Percentiles rank a stretch among this genome's conserved stretches.
phyloP scores from a whole-genome alignment of 164 flowering plant species.

The Piper betle region DNA sequence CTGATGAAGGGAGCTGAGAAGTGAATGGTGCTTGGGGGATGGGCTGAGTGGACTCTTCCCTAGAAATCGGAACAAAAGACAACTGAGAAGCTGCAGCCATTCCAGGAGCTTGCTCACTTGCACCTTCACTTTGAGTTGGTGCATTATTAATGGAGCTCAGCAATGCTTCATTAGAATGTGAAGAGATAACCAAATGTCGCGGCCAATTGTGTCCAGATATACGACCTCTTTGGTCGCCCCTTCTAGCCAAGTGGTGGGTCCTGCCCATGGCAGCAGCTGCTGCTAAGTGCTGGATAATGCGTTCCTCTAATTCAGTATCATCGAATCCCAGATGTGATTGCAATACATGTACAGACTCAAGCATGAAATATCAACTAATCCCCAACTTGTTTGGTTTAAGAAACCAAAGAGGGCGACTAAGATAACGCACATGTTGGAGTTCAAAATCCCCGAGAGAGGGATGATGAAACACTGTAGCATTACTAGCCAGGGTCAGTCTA shows the following conservation, averaged over 20 bases:
- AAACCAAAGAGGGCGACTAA: neutral
- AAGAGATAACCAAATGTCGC: constrained; percentile 53
- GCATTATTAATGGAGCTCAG: constrained; percentile 22
- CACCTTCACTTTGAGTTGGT: constrained; percentile 27
- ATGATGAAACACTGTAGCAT: constrained; percentile 59
- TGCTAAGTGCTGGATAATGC: constrained; percentile 83
- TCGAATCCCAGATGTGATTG: constrained; percentile 57
- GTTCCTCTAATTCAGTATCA: constrained; percentile 81
- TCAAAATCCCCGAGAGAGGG: constrained; percentile 81
- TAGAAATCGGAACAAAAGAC: constrained; percentile 14
- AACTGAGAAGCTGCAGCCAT: constrained; percentile 18
- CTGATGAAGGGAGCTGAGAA: constrained; percentile 25
- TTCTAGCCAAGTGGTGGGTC: constrained; percentile 53
- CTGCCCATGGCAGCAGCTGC: constrained; percentile 98
- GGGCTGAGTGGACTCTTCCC: constrained; percentile 22
- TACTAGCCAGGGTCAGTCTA: constrained; percentile 44
- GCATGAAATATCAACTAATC: too few species aligned
- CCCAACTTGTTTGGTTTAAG: neutral
- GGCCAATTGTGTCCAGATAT: constrained; percentile 51
- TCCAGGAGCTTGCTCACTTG: constrained; percentile 22
- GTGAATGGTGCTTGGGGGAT: constrained; percentile 13
- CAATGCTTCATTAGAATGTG: constrained; percentile 42
- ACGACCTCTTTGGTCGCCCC: constrained; percentile 63
- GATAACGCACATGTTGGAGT: constrained; percentile 49
- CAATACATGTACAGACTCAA: too few species aligned